Conservation (phyloP, 768 basidiomycete species). For the Leccinum boreale region DNA sequence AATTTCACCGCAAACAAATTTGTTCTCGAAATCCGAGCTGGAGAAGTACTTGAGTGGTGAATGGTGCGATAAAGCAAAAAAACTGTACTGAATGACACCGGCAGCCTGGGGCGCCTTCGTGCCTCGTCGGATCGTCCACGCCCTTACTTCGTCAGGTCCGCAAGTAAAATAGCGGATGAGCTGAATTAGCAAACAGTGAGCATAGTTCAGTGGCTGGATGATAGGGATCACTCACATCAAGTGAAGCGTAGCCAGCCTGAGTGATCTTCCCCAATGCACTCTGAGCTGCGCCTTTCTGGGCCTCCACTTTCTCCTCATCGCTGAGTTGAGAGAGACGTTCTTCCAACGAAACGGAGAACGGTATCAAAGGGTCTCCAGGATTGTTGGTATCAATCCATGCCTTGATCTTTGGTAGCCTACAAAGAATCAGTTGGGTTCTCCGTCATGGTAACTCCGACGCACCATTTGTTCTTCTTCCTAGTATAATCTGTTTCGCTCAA, state of each 20-base stretch:
- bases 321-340: slow-evolving; percentile 72
- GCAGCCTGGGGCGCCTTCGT: slow-evolving; percentile 97
- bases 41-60: neutral
- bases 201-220: neutral
- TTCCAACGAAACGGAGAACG: slow-evolving; percentile 94
- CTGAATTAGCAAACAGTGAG: slow-evolving; percentile 35
- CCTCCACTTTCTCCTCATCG: slow-evolving; percentile 69
- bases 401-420: slow-evolving; percentile 93
- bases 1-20: slow-evolving; percentile 97
- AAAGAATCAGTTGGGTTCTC: neutral
- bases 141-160: slow-evolving; percentile 94
- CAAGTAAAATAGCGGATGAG: slow-evolving; percentile 97
- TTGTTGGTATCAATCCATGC: slow-evolving; percentile 97
- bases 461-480: slow-evolving; percentile 99
- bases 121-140: slow-evolving; percentile 94
- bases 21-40: slow-evolving; percentile 96
- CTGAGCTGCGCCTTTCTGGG: slow-evolving; percentile 72
- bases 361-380: slow-evolving; percentile 92
- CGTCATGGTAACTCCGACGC: neutral
- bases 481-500: slow-evolving; percentile 91
- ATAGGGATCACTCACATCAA: slow-evolving; percentile 55
- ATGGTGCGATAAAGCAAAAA: neutral
- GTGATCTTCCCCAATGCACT: slow-evolving; percentile 91
- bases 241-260: slow-evolving; percentile 83
- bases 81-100: slow-evolving; percentile 90